Evolutionary conservation across 306 rosid species (phyloP), one percentile per base, ranked within the genome.

Genomic region (Castanea crenata): DNA sequence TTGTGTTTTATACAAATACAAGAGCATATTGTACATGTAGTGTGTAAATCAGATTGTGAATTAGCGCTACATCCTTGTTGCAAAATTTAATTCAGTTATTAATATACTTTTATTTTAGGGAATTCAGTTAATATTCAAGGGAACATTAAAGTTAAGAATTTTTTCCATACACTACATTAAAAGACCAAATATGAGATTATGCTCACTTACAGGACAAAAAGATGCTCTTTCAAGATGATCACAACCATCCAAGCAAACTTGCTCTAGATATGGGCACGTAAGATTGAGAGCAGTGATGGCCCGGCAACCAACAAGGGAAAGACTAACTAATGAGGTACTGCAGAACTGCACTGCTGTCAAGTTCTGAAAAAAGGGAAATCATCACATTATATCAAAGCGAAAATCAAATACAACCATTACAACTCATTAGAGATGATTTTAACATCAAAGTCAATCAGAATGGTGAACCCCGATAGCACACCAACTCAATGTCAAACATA

Each of bases 231-330:
- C 96, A 54, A 96, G 89, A 87, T 89, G 97, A 88, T 90, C 99
- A 82, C 99, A 96, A 5, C 98, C 99, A 87, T 96, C 99, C 85
- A 96, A 87, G 81, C 90, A 88, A 82, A 96, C 97, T 79, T 85
- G 89, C 90, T 93, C 94, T 55, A 96, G 98, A 86, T 86, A 79
- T 55, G 92, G 94, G 79, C 99, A 93, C 3, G 87, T 85, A 74
- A 96, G 94, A 80, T 93, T 90, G 23, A 96, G 97, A 58, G 92
- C 74, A 55, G 89, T 93, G 79, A 93, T 78, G 75, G 81, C 90
- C 67, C 98, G 97, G 76, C 99, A 96, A 80, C 98, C 98, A 76
- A 90, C 96, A 77, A 96, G 98, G 69, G 98, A 96, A 76, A 96
- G 98, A 83, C 90, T 87, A 75, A 73, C 81, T 69, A 96, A 82